Evolutionary conservation across 306 rosid species (phyloP).

Genomic region (Albizia julibrissin): DNA sequence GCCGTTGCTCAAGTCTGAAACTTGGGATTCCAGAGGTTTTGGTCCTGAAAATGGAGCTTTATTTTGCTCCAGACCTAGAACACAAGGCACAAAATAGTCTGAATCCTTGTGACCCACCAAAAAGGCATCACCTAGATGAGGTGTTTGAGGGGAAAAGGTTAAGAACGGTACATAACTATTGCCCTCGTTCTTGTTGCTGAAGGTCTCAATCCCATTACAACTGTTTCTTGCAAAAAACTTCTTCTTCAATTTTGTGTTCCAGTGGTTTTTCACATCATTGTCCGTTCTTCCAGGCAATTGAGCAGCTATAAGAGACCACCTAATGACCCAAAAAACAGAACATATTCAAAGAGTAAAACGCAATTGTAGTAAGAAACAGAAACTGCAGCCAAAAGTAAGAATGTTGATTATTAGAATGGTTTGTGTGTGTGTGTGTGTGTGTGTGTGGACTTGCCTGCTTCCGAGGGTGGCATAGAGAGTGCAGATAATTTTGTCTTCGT

Average conservation of each 20-base stretch:
- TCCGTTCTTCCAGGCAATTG: constrained; percentile 43
- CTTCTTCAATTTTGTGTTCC: constrained; percentile 41
- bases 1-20: constrained; percentile 20
- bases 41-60: constrained; percentile 3
- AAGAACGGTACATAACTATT: background rate
- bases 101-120: background rate
- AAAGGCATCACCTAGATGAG: constrained; percentile 23
- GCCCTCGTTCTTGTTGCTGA: background rate
- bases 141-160: constrained; percentile 25
- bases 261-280: constrained; percentile 42
- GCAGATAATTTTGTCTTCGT: constrained; percentile 43
- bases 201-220: background rate
- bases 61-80: constrained; percentile 14
- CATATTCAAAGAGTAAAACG: background rate
- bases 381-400: background rate
- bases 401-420: background rate
- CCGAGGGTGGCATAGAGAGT: constrained; percentile 35
- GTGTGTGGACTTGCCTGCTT: constrained; percentile 32
- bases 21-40: constrained; percentile 11
- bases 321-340: background rate
- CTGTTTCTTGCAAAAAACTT: constrained; percentile 25
- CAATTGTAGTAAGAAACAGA: background rate
- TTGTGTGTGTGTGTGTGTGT: background rate
- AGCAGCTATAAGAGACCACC: constrained; percentile 44
- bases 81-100: constrained; percentile 4